Percentiles rank a stretch among this genome's conserved stretches.
phyloP scores from a whole-genome alignment of 805 yeast genomes.

The Lipomyces anomalus region DNA sequence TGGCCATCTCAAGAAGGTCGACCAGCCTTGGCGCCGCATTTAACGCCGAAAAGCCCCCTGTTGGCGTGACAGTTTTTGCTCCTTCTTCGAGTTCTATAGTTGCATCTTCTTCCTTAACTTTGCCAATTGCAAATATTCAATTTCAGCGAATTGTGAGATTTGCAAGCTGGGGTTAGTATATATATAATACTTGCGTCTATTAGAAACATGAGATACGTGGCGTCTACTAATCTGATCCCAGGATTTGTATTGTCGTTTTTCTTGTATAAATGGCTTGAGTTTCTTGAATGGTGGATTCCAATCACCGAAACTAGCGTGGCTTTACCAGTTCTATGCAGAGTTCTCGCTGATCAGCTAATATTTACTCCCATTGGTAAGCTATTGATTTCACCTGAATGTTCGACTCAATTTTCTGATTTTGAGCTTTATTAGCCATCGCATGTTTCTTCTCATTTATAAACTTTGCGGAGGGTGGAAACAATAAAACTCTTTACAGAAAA shows the following conservation, averaged over 20 bases:
- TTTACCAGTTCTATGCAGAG: conserved; percentile 72
- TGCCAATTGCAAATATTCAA: conserved; percentile 8
- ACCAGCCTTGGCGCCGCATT: conserved; percentile 10
- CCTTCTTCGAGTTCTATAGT: too few species aligned
- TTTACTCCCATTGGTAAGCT: conserved; percentile 63
- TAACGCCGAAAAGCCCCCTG: conserved; percentile 19
- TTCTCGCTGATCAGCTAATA: conserved; percentile 79
- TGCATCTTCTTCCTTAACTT: too few species aligned
- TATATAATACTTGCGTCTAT: conserved; percentile 3
- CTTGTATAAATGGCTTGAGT: conserved; percentile 84
- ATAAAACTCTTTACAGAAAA: conserved; percentile 57
- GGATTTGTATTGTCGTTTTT: conserved; percentile 70
- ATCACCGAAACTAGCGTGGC: conserved; percentile 66
- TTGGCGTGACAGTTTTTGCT: too few species aligned
- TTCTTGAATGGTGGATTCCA: conserved; percentile 64
- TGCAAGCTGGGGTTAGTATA: conserved; percentile 58
- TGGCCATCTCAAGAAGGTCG: conserved; percentile 19
- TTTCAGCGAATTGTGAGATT: conserved; percentile 44
- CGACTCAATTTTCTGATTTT: too few species aligned
- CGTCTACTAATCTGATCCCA: conserved; percentile 4
- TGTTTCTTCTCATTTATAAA: conserved; percentile 82
- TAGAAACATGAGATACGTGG: conserved; percentile 5
- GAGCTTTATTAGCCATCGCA: conserved; percentile 47
- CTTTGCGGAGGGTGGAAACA: conserved; percentile 67
- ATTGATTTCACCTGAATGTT: conserved; percentile 24